Evolutionary conservation across 225 moss, liverwort and hornwort genomes (phyloP).

Genomic region (Thuidium tamariscinum): DNA sequence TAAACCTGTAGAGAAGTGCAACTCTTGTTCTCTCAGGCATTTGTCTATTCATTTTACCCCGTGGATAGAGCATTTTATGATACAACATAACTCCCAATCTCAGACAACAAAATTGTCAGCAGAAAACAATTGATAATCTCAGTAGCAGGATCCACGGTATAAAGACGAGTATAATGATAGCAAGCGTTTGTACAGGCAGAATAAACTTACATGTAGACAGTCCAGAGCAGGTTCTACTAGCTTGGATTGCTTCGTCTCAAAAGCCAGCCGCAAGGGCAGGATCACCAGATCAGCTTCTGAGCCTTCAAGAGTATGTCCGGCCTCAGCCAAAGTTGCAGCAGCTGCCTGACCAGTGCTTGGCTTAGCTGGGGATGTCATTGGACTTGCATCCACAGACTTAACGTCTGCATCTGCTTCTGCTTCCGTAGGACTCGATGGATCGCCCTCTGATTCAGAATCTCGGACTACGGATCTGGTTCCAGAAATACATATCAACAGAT

Average conservation of each 20-base stretch:
- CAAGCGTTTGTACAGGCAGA: not conserved
- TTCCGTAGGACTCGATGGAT: constrained; percentile 30
- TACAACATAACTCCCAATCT: not conserved
- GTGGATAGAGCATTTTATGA: not conserved
- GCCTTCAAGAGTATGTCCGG: constrained; percentile 83
- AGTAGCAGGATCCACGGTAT: not conserved
- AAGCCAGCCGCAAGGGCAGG: constrained; percentile 82
- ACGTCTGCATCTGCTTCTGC: constrained; percentile 20
- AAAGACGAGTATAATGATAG: not conserved
- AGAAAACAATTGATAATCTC: not conserved
- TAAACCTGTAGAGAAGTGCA: not conserved
- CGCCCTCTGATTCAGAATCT: constrained; percentile 59
- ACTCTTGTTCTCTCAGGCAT: not conserved
- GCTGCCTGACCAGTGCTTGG: constrained; percentile 84
- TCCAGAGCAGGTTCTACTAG: constrained; percentile 94
- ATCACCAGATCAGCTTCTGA: constrained; percentile 96
- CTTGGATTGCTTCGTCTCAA: constrained; percentile 97
- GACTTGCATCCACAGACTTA: constrained; percentile 36
- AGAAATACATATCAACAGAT: not conserved
- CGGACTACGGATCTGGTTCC: constrained; percentile 45
- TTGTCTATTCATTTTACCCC: not conserved
- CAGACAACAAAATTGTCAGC: not conserved
- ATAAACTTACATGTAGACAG: constrained; percentile 77
- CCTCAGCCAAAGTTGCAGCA: constrained; percentile 91
- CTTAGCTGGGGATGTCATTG: constrained; percentile 36